Evolutionary conservation across 805 yeast genomes (phyloP).

Genomic region (Cyberlindnera saturnus): DNA sequence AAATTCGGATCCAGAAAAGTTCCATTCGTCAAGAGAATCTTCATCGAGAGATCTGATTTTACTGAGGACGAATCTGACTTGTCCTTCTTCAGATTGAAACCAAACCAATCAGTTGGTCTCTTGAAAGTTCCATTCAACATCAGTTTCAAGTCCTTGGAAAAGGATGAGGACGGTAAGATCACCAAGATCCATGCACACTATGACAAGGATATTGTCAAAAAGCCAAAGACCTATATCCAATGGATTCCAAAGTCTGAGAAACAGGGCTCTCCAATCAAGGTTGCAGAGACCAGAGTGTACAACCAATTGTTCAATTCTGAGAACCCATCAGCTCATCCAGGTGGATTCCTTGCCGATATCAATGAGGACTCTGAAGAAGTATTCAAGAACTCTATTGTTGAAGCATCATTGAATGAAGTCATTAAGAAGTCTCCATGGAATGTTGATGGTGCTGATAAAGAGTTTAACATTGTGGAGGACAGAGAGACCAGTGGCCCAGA

Average conservation of each 20-base stretch:
- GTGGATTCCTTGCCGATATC: conserved; percentile 81
- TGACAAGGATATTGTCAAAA: conserved; percentile 50
- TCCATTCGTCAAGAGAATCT: conserved; percentile 70
- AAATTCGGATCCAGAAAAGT: conserved; percentile 71
- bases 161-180: conserved; percentile 56
- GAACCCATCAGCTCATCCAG: conserved; percentile 84
- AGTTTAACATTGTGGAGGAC: conserved; percentile 68
- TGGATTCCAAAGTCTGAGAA: conserved; percentile 80
- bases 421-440: conserved; percentile 71
- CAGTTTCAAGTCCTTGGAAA: conserved; percentile 61
- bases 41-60: conserved; percentile 86
- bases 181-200: conserved; percentile 72
- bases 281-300: conserved; percentile 79
- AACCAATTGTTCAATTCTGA: conserved; percentile 85
- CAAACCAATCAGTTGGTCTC: conserved; percentile 91
- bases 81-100: conserved; percentile 90
- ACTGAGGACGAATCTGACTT: conserved; percentile 49
- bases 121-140: conserved; percentile 85
- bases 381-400: conserved; percentile 61
- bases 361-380: conserved; percentile 74
- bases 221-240: conserved; percentile 93
- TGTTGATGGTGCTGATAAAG: conserved; percentile 46
- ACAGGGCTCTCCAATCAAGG: conserved; percentile 53
- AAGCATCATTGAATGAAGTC: conserved; percentile 68
- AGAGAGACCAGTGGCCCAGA: conserved; percentile 53